phyloP scores from a whole-genome alignment of 2,329 filamentous ascomycete genomes.

The Thielaviopsis musarum region DNA sequence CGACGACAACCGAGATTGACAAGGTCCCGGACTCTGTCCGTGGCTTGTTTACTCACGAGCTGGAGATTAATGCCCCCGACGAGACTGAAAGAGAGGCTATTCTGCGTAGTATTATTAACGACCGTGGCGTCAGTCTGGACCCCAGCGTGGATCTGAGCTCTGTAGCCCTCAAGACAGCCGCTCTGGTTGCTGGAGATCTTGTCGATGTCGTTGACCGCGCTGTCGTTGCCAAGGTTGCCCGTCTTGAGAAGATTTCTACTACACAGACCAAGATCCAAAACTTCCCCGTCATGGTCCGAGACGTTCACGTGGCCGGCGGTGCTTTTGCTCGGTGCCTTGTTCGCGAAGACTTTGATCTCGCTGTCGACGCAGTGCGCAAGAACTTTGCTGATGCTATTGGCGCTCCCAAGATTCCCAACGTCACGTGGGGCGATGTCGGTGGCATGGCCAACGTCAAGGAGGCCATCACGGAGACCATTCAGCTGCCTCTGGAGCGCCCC shows the following conservation, averaged over 20 bases:
- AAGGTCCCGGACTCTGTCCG: constrained; percentile 83
- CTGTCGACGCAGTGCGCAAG: constrained; percentile 87
- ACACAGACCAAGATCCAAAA: constrained; percentile 20
- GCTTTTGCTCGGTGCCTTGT: constrained; percentile 61
- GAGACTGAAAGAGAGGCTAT: constrained; percentile 86
- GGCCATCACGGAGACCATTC: constrained; percentile 92
- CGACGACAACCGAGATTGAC: constrained; percentile 88
- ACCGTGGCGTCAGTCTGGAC: constrained; percentile 60
- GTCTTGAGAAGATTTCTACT: constrained; percentile 44
- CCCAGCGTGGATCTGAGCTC: constrained; percentile 68
- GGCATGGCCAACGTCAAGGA: constrained; percentile 89
- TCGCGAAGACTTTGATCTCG: constrained; percentile 73
- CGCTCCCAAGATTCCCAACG: constrained; percentile 93
- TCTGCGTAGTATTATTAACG: constrained; percentile 58
- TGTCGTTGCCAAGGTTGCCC: constrained; percentile 54
- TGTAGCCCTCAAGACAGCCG: constrained; percentile 87
- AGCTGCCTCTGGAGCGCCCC: constrained; percentile 75
- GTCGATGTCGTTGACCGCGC: constrained; percentile 90
- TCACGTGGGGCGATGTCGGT: constrained; percentile 91
- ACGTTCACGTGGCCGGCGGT: constrained; percentile 80
- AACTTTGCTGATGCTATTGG: constrained; percentile 97
- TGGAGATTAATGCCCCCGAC: constrained; percentile 85
- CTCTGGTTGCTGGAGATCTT: constrained; percentile 82
- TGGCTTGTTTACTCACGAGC: constrained; percentile 84
- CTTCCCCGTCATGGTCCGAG: constrained; percentile 45